These are phyloP conservation scores for Harringtonia aguacate DNA, from an alignment of 2,329 filamentous ascomycete genomes.

Conservation along the genomic window DNA sequence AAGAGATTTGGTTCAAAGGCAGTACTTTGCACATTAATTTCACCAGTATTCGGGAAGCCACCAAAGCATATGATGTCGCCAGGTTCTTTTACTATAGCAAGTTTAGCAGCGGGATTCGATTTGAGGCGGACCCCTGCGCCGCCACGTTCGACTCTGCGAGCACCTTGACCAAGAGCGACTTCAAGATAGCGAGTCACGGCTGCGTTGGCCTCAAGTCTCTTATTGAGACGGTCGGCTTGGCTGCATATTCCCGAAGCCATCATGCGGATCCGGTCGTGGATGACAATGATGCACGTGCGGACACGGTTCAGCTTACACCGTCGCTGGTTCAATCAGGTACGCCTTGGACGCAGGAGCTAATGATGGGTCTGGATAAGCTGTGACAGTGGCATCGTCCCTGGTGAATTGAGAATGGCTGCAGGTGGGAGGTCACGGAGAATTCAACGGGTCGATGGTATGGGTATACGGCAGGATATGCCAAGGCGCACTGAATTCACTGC, in stretches of 20 bases:
- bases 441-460: background rate
- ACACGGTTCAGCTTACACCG: too few relatives aligned
- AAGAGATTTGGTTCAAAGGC: conserved; percentile 12
- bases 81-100: conserved; percentile 8
- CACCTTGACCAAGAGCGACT: background rate
- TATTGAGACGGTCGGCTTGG: conserved; percentile 9
- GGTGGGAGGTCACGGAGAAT: background rate
- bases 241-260: conserved; percentile 4
- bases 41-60: conserved; percentile 8
- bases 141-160: too few relatives aligned
- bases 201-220: conserved; percentile 7
- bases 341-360: conserved; percentile 7
- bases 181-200: conserved; percentile 5
- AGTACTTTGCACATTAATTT: conserved; percentile 8
- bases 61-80: conserved; percentile 2
- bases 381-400: background rate
- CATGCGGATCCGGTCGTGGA: too few relatives aligned
- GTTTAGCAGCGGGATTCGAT: conserved; percentile 3
- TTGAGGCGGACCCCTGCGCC: conserved; percentile 8
- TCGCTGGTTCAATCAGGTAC: background rate
- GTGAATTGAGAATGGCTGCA: background rate
- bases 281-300: too few relatives aligned
- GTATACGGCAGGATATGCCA: too few relatives aligned
- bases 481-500: too few relatives aligned
- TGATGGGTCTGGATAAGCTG: conserved; percentile 7